Base-by-base conservation (phyloP, 441 rosid genomes). In the Gossypium schwendimanii region DNA sequence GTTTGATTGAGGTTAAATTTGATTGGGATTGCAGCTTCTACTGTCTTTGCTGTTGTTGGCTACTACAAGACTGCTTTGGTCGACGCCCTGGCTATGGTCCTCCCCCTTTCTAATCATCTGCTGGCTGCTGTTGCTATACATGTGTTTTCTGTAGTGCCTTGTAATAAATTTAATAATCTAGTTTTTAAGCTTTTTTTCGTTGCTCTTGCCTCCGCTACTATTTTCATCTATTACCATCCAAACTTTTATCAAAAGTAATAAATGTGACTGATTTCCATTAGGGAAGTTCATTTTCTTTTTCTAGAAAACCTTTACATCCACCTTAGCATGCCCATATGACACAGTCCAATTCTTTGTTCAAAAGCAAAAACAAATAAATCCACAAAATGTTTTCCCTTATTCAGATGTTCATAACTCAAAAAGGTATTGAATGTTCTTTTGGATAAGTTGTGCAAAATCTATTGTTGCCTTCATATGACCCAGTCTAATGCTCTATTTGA, bases 41-140 rank as follows among this genome's bases (percentile, higher is more conserved):
- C 33, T 87, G 97, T 71, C 77, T 91, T 45, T 91, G 97, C 80
- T 91, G 95, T 69, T 89, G 97, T 79, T 89, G 97, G 90, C 44
- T 93, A 80, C 57, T 89, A 11, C 90, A 85, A 72, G 93, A 86
- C 80, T 91, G 97, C 85, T 88, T 91, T 47, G 94, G 95, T 0
- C 88, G 95, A 47, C 86, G 79, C 0, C 78, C 86, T 2, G 88
- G 85, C 23, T 75, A 39, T 18, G 86, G 84, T 70, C 89, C 87
- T 65, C 70, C 87, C 0, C 79, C 72, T 0, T 84, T 75, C 75
- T 85, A 83, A 84, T 50, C 58, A 17, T 10, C n/a, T 6, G 28
- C 39, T 44, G 21, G 11, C 18, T 55, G 53, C 64, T 8, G 63
- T 31, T 18, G 33, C 18, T 44, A 4, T 9, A 1, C 4, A 20